Percentiles rank a stretch among this genome's conserved stretches.
These are phyloP conservation scores for Glaciozyma martinii DNA, from an alignment of 768 basidiomycete genomes.

Conservation along the genomic window DNA sequence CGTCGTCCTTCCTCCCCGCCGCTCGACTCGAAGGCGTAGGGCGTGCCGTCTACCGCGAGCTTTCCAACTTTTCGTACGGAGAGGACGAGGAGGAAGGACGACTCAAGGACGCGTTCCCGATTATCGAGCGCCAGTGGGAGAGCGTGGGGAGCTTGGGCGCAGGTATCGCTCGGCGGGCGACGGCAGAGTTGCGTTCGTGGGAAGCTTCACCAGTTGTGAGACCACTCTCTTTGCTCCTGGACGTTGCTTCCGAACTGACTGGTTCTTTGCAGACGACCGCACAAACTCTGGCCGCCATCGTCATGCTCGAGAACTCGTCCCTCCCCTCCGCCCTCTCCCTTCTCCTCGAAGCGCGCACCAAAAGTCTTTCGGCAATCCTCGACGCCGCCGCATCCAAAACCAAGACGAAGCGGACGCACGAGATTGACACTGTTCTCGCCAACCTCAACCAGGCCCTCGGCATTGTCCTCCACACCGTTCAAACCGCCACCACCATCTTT, in stretches of 20 bases:
- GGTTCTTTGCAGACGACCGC: constrained; percentile 8
- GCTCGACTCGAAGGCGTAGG: constrained; percentile 33
- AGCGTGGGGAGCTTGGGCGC: constrained; percentile 18
- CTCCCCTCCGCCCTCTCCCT: constrained; percentile 6
- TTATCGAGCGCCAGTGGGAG: constrained; percentile 34
- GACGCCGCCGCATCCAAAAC: neutral
- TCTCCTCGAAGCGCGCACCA: constrained; percentile 18
- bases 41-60: constrained; percentile 29
- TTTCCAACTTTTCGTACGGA: constrained; percentile 10
- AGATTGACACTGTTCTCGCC: neutral
- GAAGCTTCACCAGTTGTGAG: constrained; percentile 1
- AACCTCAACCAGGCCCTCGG: constrained; percentile 11
- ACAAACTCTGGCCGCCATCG: constrained; percentile 18
- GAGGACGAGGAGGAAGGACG: constrained; percentile 11
- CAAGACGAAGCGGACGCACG: neutral
- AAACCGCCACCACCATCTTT: constrained; percentile 16
- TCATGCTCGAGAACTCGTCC: constrained; percentile 23
- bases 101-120: constrained; percentile 27
- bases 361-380: constrained; percentile 17
- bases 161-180: constrained; percentile 15
- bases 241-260: neutral
- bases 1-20: constrained; percentile 27
- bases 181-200: constrained; percentile 2
- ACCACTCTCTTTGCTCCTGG: neutral
- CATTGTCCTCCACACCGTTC: constrained; percentile 20